Percentiles rank a stretch among this genome's conserved stretches.
phyloP scores from a whole-genome alignment of 208 protist species.

The Crithidia brevicula region DNA sequence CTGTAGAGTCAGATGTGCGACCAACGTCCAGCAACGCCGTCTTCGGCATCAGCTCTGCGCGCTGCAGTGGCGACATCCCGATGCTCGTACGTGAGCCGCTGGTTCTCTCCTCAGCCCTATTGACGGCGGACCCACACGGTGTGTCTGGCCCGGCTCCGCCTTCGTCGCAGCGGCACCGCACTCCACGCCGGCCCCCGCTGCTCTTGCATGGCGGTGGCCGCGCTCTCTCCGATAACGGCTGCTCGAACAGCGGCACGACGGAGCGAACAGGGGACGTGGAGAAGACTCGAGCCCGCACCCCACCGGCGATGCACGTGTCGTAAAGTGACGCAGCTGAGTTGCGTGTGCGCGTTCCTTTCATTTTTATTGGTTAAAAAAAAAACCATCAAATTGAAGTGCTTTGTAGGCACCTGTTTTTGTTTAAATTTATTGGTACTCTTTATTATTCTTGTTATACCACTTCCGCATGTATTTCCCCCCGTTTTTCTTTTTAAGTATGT shows the following conservation, averaged over 20 bases:
- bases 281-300: neutral
- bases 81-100: slow-evolving; percentile 1
- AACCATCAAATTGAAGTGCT: neutral
- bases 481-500: slow-evolving; percentile 10
- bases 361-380: neutral
- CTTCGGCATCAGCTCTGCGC: neutral
- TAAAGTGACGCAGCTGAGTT: too few relatives aligned
- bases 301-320: slow-evolving; percentile 14
- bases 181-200: slow-evolving; percentile 2
- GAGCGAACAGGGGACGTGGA: neutral
- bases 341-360: too few relatives aligned
- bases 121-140: neutral
- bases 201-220: neutral
- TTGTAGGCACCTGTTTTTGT: neutral
- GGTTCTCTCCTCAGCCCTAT: neutral
- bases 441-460: neutral
- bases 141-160: slow-evolving; percentile 2
- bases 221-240: neutral
- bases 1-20: neutral
- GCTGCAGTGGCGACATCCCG: neutral
- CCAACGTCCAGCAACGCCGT: neutral
- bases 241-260: neutral
- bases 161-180: neutral
- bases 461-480: neutral
- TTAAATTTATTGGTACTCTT: neutral